A percentile compares a stretch with the other conserved stretches of the same genome.
These are phyloP conservation scores for Flagelloscypha sp. DNA, from an alignment of 768 basidiomycete genomes.

Conservation along the genomic window DNA sequence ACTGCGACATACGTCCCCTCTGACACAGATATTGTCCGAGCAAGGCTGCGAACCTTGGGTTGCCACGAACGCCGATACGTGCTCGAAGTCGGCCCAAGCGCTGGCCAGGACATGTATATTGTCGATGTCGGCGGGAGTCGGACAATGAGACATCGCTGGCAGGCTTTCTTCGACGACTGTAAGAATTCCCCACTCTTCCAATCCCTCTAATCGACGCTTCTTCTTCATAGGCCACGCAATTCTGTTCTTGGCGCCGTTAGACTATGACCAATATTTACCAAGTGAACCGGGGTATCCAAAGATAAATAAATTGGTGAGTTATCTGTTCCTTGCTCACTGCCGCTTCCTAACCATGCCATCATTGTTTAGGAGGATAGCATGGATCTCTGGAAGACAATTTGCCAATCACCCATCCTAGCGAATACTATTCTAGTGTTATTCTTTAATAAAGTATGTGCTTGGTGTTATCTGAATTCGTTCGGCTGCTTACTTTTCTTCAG, in stretches of 20 bases:
- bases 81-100: conserved; percentile 34
- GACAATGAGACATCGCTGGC: conserved; percentile 19
- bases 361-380: conserved; percentile 52
- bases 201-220: background rate
- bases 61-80: conserved; percentile 65
- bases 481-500: conserved; percentile 19
- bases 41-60: conserved; percentile 64
- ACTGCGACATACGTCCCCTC: conserved; percentile 49
- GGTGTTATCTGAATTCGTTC: background rate
- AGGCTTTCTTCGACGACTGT: conserved; percentile 69
- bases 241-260: conserved; percentile 73
- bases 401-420: conserved; percentile 51
- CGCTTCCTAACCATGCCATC: background rate
- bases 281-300: conserved; percentile 29
- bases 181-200: conserved; percentile 1
- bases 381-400: conserved; percentile 62
- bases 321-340: background rate
- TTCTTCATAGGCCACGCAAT: conserved; percentile 55
- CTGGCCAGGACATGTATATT: conserved; percentile 54
- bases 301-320: conserved; percentile 54
- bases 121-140: conserved; percentile 65
- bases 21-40: conserved; percentile 70
- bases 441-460: conserved; percentile 53
- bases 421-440: conserved; percentile 64
- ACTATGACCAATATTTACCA: conserved; percentile 51